Conservation (phyloP, 1,284 basidiomycete genomes). For the Phaffia rhodozyma region DNA sequence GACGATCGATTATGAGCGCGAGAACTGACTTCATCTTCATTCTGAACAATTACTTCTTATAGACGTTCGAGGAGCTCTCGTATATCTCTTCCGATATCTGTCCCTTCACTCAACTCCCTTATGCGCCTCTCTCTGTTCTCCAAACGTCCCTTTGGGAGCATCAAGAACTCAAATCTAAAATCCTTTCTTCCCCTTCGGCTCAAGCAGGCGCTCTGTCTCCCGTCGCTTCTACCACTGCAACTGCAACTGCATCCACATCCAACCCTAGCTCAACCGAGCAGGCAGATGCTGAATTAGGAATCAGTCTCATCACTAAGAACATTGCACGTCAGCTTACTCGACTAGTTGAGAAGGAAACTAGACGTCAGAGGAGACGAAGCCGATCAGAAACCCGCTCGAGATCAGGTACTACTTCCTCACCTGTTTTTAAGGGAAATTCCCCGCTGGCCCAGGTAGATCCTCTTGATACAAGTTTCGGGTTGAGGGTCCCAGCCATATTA, state of each 20-base stretch:
- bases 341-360: constrained; percentile 17
- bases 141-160: constrained; percentile 62
- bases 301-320: constrained; percentile 26
- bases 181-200: constrained; percentile 11
- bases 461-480: no score
- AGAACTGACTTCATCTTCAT: neutral
- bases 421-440: no score
- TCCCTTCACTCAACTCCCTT: constrained; percentile 53
- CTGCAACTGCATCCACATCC: constrained; percentile 19
- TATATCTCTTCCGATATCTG: constrained; percentile 59
- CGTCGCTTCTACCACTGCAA: neutral
- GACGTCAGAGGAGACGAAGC: constrained; percentile 3
- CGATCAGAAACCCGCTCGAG: neutral
- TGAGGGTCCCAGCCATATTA: neutral
- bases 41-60: neutral
- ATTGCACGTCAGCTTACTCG: constrained; percentile 22
- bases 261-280: constrained; percentile 3
- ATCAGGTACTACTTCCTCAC: no score
- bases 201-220: neutral
- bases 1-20: no score
- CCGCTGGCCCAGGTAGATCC: no score
- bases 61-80: constrained; percentile 67
- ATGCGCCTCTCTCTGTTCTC: constrained; percentile 52
- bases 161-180: constrained; percentile 18
- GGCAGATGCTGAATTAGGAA: constrained; percentile 28